Evolutionary conservation across 2,329 filamentous ascomycete genomes (phyloP), one percentile per base, ranked within the genome.

Genomic region (Ceratocystis destructans): DNA sequence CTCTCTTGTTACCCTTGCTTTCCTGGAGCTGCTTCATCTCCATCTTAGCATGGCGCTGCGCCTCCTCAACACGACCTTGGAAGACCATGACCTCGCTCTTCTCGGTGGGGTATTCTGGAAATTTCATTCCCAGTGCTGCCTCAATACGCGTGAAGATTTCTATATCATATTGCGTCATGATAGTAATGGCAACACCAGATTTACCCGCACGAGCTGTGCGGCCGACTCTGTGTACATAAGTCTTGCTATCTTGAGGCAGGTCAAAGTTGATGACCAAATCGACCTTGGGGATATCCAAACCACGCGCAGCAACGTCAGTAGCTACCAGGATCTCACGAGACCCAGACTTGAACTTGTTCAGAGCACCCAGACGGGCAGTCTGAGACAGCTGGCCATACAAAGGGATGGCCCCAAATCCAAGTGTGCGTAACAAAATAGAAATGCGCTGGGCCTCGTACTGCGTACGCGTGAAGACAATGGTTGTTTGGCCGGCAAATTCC

Each of bases 371-470:
- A 70, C 94, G 90, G 17, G 89, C 83, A 1, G 89, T 89, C 74
- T 99, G 94, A 1, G 86, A 91, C 63, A 99, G 83, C 73, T 96
- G 90, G 7, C 93, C 94, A 76, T 99, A 93, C 0, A 99, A 82
- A 0, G 94, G 93, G 68, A 97, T 94, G 3, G 92, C 93, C 50
- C 87, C 87, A 73, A 96, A 94, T 33, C 92, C 93, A 2, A 99
- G 83, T 0, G 87, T 82, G 62, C 93, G 86, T 1, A 96, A 82
- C 17, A 99, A 77, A 72, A 96, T 88, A 28, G 92, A 86, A 41
- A 96, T 76, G 7, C 94, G 84, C 74, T 96, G 90, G 0, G 91
- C 89, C 74, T 97, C 93, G 75, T 90, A 89, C 57, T 97, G 89
- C 0, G 94, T 99, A 55, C 94, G 82, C 0, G 89, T 91, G 77